These are phyloP conservation scores for Phanerochaete sordida DNA, from an alignment of 768 basidiomycete species.

Conservation along the genomic window DNA sequence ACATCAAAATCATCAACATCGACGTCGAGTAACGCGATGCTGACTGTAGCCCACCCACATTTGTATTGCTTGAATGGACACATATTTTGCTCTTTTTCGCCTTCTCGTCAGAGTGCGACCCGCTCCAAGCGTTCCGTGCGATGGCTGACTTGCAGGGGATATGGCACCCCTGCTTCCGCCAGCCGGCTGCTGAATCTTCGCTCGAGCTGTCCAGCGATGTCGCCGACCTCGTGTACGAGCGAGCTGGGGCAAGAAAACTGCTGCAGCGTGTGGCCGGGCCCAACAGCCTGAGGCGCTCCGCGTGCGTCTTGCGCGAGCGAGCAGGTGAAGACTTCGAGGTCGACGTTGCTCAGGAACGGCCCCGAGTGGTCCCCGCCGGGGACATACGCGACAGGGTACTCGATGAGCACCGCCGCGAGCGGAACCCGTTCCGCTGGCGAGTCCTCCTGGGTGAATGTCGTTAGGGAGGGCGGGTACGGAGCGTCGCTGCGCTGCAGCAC, in stretches of 20 bases:
- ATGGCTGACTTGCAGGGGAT: slow-evolving; percentile 29
- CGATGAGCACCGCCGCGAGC: slow-evolving; percentile 56
- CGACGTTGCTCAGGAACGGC: slow-evolving; percentile 40
- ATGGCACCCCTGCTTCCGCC: slow-evolving; percentile 16
- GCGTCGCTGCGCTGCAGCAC: background rate
- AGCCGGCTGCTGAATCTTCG: slow-evolving; percentile 34
- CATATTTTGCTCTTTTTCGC: background rate
- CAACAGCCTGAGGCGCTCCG: background rate
- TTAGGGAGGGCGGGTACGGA: slow-evolving; percentile 1
- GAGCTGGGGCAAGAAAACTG: slow-evolving; percentile 55
- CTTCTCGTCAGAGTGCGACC: slow-evolving; percentile 39
- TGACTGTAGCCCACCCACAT: slow-evolving; percentile 16
- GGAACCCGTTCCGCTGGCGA: slow-evolving; percentile 35
- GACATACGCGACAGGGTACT: slow-evolving; percentile 57
- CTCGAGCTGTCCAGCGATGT: slow-evolving; percentile 25
- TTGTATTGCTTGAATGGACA: background rate
- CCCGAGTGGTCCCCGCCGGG: slow-evolving; percentile 31
- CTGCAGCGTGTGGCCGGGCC: slow-evolving; percentile 35
- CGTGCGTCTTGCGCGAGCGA: slow-evolving; percentile 15
- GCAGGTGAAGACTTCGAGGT: slow-evolving; percentile 52
- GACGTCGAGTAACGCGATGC: slow-evolving; percentile 53
- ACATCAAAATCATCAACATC: slow-evolving; percentile 86
- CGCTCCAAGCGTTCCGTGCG: slow-evolving; percentile 38
- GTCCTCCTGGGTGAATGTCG: background rate
- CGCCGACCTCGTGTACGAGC: slow-evolving; percentile 13